Evolutionary conservation across 129 eudicot species (phyloP).

Genomic region (Saussurea involucrata): DNA sequence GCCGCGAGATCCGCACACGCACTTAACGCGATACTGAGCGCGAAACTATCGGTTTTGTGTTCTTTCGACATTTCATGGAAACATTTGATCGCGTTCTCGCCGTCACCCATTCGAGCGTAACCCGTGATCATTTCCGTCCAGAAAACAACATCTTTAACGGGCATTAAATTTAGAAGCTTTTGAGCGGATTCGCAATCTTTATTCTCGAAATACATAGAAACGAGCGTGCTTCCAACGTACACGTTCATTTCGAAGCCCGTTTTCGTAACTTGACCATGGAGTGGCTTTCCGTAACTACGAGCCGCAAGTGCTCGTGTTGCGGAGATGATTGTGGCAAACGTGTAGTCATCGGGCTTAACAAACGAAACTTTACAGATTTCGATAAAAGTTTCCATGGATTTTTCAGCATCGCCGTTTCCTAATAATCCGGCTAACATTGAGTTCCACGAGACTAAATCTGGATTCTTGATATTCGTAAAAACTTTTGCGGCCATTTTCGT

Average conservation of each 20-base stretch:
- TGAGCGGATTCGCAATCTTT: slow-evolving; percentile 48
- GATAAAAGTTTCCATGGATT: slow-evolving; percentile 46
- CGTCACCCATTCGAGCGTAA: slow-evolving; percentile 50
- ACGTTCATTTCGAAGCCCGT: slow-evolving; percentile 46
- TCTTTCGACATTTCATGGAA: slow-evolving; percentile 52
- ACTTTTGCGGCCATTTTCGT: slow-evolving; percentile 31
- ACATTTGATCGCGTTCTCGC: slow-evolving; percentile 56
- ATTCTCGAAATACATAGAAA: slow-evolving; percentile 77
- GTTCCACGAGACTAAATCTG: slow-evolving; percentile 88
- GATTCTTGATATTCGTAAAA: slow-evolving; percentile 48
- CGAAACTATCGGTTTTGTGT: slow-evolving; percentile 53
- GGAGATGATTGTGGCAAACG: slow-evolving; percentile 60
- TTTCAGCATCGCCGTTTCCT: slow-evolving; percentile 37
- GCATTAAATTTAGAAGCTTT: slow-evolving; percentile 39
- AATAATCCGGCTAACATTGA: slow-evolving; percentile 60
- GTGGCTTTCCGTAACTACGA: slow-evolving; percentile 54
- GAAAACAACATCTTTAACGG: slow-evolving; percentile 55
- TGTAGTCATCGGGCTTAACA: slow-evolving; percentile 66
- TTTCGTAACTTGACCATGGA: slow-evolving; percentile 60
- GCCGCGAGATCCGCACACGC: slow-evolving; percentile 85
- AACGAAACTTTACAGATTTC: slow-evolving; percentile 22
- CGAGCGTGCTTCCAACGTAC: slow-evolving; percentile 61
- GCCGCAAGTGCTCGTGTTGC: slow-evolving; percentile 50
- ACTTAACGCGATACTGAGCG: slow-evolving; percentile 58
- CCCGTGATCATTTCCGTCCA: slow-evolving; percentile 95